Conservation (phyloP, 2,329 filamentous ascomycete genomes). For the Alternaria burnsii region DNA sequence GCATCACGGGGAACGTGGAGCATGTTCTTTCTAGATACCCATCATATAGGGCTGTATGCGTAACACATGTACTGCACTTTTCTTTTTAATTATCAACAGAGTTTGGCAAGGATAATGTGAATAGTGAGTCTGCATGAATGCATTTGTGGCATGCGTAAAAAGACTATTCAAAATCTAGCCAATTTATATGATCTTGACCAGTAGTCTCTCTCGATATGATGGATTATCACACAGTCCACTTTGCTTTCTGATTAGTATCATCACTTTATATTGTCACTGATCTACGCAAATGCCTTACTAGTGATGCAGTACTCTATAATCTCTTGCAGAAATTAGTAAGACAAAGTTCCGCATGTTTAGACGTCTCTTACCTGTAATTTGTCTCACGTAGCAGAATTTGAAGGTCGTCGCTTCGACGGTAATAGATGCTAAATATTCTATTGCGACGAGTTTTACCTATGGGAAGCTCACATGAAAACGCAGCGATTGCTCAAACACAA, state of each 20-base stretch:
- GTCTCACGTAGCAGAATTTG: too few relatives aligned
- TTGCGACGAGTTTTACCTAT: not conserved
- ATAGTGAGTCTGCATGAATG: not conserved
- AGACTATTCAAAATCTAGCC: not conserved
- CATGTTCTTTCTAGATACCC: constrained; percentile 7
- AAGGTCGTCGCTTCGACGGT: not conserved
- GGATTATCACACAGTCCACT: too few relatives aligned
- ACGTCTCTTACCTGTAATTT: not conserved
- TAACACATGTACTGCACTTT: not conserved
- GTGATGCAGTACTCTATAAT: not conserved
- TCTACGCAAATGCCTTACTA: not conserved
- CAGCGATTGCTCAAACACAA: not conserved
- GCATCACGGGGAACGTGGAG: not conserved
- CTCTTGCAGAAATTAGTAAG: not conserved
- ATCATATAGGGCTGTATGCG: constrained; percentile 6
- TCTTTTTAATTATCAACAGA: not conserved
- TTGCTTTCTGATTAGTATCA: not conserved
- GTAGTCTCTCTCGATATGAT: not conserved
- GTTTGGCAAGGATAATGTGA: not conserved
- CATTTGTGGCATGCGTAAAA: not conserved
- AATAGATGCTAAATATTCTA: too few relatives aligned
- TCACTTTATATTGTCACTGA: not conserved
- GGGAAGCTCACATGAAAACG: not conserved
- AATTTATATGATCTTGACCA: too few relatives aligned
- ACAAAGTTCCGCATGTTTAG: not conserved